phyloP scores from a whole-genome alignment of 768 basidiomycete genomes.

The Hypholoma fasciculare region DNA sequence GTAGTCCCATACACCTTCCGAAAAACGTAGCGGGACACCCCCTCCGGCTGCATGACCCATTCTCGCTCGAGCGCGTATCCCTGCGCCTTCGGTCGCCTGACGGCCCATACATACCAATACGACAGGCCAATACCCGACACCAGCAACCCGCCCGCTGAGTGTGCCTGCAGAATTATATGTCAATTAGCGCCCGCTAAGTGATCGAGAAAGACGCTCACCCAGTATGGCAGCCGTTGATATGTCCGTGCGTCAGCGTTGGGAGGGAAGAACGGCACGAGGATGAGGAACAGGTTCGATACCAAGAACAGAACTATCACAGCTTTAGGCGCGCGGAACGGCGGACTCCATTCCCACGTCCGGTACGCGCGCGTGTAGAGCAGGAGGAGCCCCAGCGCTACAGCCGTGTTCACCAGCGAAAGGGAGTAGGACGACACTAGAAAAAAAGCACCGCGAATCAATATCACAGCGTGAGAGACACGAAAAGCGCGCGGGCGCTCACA shows the following conservation, averaged over 20 bases:
- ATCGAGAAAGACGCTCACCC: slow-evolving; percentile 49
- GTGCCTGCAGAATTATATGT: background rate
- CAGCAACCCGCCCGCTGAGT: slow-evolving; percentile 39
- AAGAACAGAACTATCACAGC: slow-evolving; percentile 53
- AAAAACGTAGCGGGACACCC: slow-evolving; percentile 56
- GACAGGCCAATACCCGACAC: slow-evolving; percentile 48
- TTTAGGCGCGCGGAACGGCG: slow-evolving; percentile 62
- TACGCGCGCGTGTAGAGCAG: slow-evolving; percentile 53
- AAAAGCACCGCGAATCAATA: background rate
- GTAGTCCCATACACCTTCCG: slow-evolving; percentile 29
- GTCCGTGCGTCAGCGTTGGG: slow-evolving; percentile 49
- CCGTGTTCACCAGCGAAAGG: slow-evolving; percentile 53
- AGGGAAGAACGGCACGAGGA: slow-evolving; percentile 63
- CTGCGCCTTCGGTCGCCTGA: slow-evolving; percentile 46
- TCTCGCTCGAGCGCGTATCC: slow-evolving; percentile 52
- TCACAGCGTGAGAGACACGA: background rate
- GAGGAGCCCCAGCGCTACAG: slow-evolving; percentile 62
- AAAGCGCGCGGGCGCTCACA: slow-evolving; percentile 34
- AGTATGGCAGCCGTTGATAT: slow-evolving; percentile 67
- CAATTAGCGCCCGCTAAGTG: background rate
- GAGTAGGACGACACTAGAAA: slow-evolving; percentile 58
- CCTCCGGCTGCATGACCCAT: slow-evolving; percentile 53
- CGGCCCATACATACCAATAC: slow-evolving; percentile 59
- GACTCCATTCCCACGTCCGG: slow-evolving; percentile 53
- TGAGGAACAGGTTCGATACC: slow-evolving; percentile 63